Conservation (phyloP, 2,329 filamentous ascomycete genomes). For the Pseudogymnoascus sp. region DNA sequence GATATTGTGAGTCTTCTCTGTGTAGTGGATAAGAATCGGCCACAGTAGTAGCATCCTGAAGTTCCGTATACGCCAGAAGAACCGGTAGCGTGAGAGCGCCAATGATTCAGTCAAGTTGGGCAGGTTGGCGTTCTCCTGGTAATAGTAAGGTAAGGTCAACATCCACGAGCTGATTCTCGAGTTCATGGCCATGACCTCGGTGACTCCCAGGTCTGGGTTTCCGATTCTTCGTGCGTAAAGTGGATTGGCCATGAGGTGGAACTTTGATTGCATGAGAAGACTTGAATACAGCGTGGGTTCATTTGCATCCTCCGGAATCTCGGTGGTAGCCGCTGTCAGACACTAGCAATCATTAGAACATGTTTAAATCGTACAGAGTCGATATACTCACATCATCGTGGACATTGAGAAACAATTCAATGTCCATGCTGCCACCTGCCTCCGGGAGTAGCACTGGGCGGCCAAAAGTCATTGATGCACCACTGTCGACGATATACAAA, state of each 20-base stretch:
- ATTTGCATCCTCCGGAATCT: neutral
- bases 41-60: neutral
- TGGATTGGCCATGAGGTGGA: neutral
- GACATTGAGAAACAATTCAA: neutral
- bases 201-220: neutral
- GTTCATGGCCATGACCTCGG: neutral
- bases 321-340: neutral
- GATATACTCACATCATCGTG: neutral
- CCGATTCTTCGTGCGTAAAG: neutral
- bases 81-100: neutral
- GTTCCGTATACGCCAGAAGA: neutral
- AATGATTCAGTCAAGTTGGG: neutral
- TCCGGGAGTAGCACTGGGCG: neutral
- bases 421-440: neutral
- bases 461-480: neutral
- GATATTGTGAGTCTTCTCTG: neutral
- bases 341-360: neutral
- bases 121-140: neutral
- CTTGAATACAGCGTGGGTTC: neutral
- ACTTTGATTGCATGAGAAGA: neutral
- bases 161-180: neutral
- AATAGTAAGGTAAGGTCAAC: neutral
- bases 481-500: slow-evolving; percentile 17
- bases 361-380: neutral
- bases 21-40: neutral